Conservation (phyloP, 202 grass and related monocot genomes). For the Saccharum hybrid region DNA sequence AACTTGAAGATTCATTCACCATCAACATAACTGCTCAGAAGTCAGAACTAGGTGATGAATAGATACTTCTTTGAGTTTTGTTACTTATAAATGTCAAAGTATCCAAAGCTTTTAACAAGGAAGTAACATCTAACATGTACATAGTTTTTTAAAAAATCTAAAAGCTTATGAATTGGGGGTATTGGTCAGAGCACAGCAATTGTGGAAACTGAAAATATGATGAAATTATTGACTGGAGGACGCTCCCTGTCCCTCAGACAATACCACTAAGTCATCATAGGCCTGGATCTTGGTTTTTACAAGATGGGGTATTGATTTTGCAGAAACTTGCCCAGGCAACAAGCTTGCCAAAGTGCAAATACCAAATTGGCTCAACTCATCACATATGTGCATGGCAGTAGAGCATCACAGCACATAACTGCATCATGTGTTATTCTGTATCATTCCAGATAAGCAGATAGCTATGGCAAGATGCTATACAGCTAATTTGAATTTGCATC, state of each 20-base stretch:
- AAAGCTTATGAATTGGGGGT: slow-evolving; percentile 2
- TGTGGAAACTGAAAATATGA: neutral
- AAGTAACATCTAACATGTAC: neutral
- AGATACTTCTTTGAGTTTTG: neutral
- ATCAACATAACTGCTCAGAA: slow-evolving; percentile 22
- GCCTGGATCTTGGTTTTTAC: neutral
- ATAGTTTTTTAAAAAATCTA: neutral
- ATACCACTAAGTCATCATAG: neutral
- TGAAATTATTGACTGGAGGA: neutral
- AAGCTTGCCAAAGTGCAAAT: neutral
- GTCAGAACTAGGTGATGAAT: slow-evolving; percentile 2
- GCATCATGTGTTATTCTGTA: neutral
- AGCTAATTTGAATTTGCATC: neutral
- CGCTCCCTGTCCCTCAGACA: neutral
- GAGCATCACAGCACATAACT: neutral
- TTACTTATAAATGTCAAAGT: neutral
- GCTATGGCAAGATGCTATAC: neutral
- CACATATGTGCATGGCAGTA: neutral
- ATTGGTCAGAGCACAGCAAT: neutral
- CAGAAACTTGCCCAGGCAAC: neutral
- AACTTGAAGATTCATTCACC: slow-evolving; percentile 1
- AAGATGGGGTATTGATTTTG: slow-evolving; percentile 15
- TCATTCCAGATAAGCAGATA: neutral
- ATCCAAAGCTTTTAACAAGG: neutral
- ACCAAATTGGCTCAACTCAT: neutral